Evolutionary conservation across 2,329 filamentous ascomycete species (phyloP).

Genomic region (Proliferodiscus dingleyae): DNA sequence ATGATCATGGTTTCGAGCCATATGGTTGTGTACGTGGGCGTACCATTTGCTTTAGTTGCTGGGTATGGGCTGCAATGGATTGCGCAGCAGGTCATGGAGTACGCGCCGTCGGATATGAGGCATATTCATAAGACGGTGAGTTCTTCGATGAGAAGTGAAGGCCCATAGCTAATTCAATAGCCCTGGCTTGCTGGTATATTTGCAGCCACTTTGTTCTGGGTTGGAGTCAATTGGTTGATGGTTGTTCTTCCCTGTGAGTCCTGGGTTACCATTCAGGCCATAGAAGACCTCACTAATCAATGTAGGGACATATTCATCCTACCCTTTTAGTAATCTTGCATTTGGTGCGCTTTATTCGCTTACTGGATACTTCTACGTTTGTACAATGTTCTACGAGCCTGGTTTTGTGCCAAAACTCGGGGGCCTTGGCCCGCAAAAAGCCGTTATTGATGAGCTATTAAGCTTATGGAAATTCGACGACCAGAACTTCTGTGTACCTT

Average conservation of each 20-base stretch:
- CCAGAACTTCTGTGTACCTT: constrained; percentile 85
- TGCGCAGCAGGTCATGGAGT: constrained; percentile 72
- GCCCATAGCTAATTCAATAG: constrained; percentile 39
- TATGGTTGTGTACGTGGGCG: constrained; percentile 66
- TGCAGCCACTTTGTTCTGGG: constrained; percentile 76
- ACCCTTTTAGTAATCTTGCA: constrained; percentile 71
- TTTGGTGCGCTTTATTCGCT: constrained; percentile 62
- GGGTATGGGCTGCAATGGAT: constrained; percentile 71
- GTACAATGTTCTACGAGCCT: constrained; percentile 82
- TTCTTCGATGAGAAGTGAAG: not conserved
- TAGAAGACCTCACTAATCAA: constrained; percentile 33
- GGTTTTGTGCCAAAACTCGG: constrained; percentile 89
- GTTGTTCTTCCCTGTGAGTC: constrained; percentile 65
- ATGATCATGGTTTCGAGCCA: constrained; percentile 68
- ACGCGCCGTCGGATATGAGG: constrained; percentile 83
- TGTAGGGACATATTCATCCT: constrained; percentile 56
- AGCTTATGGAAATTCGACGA: constrained; percentile 87
- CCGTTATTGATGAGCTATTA: constrained; percentile 82
- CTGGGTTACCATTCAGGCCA: not conserved
- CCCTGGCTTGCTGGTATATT: constrained; percentile 95
- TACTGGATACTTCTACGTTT: constrained; percentile 80
- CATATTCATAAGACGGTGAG: constrained; percentile 82
- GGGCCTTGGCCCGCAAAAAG: constrained; percentile 84
- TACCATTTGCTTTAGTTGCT: constrained; percentile 65
- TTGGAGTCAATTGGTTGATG: constrained; percentile 70